Percentiles rank a stretch among this genome's conserved stretches.
Evolutionary conservation across 164 flowering plant species (phyloP).

Genomic region (Piper betle): DNA sequence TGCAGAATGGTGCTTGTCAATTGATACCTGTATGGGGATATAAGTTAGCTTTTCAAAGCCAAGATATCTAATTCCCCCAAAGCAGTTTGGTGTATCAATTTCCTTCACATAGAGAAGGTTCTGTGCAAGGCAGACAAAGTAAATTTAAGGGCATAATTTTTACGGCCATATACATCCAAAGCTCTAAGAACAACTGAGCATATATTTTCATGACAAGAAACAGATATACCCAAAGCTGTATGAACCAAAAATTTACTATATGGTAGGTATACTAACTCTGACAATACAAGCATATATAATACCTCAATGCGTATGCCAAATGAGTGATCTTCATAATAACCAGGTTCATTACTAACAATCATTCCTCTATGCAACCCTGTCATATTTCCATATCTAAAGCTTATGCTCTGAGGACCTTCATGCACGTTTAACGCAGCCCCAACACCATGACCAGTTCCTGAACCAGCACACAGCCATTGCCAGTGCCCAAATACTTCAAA

Average conservation of each 20-base stretch:
- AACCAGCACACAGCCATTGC: neutral
- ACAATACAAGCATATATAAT: neutral
- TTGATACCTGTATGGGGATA: slow-evolving; percentile 83
- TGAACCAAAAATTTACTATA: neutral
- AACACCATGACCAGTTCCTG: slow-evolving; percentile 98
- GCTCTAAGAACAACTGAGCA: too few relatives aligned
- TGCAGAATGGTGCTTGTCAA: neutral
- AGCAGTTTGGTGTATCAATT: slow-evolving; percentile 59
- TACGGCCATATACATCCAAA: too few relatives aligned
- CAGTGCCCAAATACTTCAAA: neutral
- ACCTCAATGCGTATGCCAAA: slow-evolving; percentile 98
- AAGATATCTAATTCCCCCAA: slow-evolving; percentile 72
- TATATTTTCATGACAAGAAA: too few relatives aligned
- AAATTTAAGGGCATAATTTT: neutral
- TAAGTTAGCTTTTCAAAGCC: slow-evolving; percentile 91
- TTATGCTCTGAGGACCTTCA: slow-evolving; percentile 97
- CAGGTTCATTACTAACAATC: slow-evolving; percentile 97
- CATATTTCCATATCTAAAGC: slow-evolving; percentile 81
- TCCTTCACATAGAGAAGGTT: slow-evolving; percentile 78
- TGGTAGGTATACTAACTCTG: neutral
- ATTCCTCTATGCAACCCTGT: slow-evolving; percentile 75
- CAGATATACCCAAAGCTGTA: neutral
- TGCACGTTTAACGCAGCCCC: slow-evolving; percentile 98
- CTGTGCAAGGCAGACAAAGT: slow-evolving; percentile 27
- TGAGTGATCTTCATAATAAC: slow-evolving; percentile 89